These are phyloP conservation scores for Suhomyces emberorum DNA, from an alignment of 805 yeast genomes.

Conservation along the genomic window DNA sequence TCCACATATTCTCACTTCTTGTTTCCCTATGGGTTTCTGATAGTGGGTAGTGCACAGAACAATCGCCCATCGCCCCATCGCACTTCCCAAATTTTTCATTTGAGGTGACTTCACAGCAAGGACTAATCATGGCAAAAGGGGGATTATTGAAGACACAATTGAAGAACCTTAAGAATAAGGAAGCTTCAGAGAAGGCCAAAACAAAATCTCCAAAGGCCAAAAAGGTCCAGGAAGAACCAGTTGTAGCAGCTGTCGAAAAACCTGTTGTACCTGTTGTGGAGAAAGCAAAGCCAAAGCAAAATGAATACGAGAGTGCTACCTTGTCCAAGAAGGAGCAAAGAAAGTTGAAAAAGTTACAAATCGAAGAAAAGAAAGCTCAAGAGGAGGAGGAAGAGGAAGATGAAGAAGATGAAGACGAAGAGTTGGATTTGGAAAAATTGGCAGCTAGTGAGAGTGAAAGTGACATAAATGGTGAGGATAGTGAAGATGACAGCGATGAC, in stretches of 20 bases:
- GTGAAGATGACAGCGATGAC: constrained; percentile 42
- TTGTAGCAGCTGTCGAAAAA: constrained; percentile 8
- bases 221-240: constrained; percentile 1
- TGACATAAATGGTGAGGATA: constrained; percentile 31
- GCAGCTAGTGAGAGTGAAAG: constrained; percentile 55
- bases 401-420: constrained; percentile 40
- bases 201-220: constrained; percentile 17
- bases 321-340: constrained; percentile 65
- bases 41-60: constrained; percentile 8
- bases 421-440: constrained; percentile 50
- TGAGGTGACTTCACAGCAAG: neutral
- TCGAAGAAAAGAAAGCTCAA: constrained; percentile 25
- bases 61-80: constrained; percentile 9
- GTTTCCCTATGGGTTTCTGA: too few relatives aligned
- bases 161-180: constrained; percentile 24
- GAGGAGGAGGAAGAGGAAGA: constrained; percentile 31
- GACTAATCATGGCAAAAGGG: constrained; percentile 27
- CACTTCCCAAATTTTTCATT: constrained; percentile 11
- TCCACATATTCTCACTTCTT: too few relatives aligned
- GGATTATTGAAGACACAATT: constrained; percentile 31
- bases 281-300: constrained; percentile 22
- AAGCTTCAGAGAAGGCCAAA: constrained; percentile 22
- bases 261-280: constrained; percentile 10
- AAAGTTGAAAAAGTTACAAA: constrained; percentile 48
- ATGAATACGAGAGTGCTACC: constrained; percentile 45